These are phyloP conservation scores for Zoysia pacifica DNA, from an alignment of 176 grass and related monocot genomes.

Conservation along the genomic window DNA sequence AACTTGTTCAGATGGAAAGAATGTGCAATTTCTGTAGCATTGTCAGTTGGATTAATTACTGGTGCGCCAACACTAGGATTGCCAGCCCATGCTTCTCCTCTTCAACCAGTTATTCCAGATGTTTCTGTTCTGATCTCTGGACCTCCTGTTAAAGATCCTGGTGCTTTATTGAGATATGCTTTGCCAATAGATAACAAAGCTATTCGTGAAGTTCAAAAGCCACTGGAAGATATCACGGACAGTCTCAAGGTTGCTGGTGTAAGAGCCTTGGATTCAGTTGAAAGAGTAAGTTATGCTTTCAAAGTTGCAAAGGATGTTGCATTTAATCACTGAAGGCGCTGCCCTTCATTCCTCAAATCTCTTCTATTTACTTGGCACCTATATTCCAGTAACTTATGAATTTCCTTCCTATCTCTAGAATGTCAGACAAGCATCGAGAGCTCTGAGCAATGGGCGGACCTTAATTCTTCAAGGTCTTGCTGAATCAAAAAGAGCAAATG, in stretches of 20 bases:
- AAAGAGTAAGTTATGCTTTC: conserved; percentile 76
- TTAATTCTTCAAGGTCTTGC: conserved; percentile 78
- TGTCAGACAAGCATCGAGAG: conserved; percentile 84
- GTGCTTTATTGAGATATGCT: conserved; percentile 93
- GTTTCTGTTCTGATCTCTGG: conserved; percentile 94
- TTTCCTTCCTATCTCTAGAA: conserved; percentile 58
- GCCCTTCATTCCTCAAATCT: not conserved
- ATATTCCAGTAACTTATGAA: conserved; percentile 26
- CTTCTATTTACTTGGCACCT: conserved; percentile 24
- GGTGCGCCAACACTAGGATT: conserved; percentile 43
- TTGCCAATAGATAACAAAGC: conserved; percentile 96
- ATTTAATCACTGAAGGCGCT: conserved; percentile 26
- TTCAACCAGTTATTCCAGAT: conserved; percentile 70
- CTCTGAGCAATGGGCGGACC: conserved; percentile 67
- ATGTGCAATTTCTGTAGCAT: conserved; percentile 76
- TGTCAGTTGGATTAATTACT: conserved; percentile 77
- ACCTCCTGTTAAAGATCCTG: conserved; percentile 96
- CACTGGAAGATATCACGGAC: conserved; percentile 88
- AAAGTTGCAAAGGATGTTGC: not conserved
- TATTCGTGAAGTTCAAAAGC: conserved; percentile 95
- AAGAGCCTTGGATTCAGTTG: conserved; percentile 93
- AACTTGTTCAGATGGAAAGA: conserved; percentile 69
- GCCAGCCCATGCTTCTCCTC: conserved; percentile 59
- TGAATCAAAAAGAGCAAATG: conserved; percentile 94
- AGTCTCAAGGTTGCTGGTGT: conserved; percentile 91